Evolutionary conservation across 768 basidiomycete genomes (phyloP).

Genomic region (Clathrus columnatus): DNA sequence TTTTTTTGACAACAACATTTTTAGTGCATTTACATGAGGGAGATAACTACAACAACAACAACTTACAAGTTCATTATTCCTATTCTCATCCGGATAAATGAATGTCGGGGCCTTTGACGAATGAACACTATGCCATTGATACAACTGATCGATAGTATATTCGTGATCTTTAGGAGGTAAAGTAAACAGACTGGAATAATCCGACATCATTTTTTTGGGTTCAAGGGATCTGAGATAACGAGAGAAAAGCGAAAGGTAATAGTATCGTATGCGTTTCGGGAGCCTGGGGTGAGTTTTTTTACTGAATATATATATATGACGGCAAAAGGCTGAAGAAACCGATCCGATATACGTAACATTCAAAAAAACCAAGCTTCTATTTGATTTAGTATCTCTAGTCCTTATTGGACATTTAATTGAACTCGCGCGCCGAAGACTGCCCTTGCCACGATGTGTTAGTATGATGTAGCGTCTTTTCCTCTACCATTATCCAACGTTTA

Average conservation of each 20-base stretch:
- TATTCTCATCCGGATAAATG: neutral
- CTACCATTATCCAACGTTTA: too few relatives aligned
- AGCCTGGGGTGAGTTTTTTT: neutral
- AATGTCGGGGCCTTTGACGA: neutral
- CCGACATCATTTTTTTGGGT: constrained; percentile 1
- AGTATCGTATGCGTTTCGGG: neutral
- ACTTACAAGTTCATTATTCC: neutral
- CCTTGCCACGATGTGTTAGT: too few relatives aligned
- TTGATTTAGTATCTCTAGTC: too few relatives aligned
- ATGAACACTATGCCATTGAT: constrained; percentile 3
- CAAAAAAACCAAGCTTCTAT: neutral
- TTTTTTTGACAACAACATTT: neutral
- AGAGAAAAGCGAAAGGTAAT: neutral
- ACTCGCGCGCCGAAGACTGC: too few relatives aligned
- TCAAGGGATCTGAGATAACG: too few relatives aligned
- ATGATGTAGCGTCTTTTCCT: too few relatives aligned
- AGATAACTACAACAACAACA: neutral
- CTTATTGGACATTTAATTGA: too few relatives aligned
- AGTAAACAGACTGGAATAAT: neutral
- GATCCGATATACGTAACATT: neutral
- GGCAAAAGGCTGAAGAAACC: neutral
- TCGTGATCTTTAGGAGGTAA: neutral
- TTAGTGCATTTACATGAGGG: neutral
- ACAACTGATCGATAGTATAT: constrained; percentile 6
- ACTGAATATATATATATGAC: neutral